Evolutionary conservation across 306 rosid species (phyloP).

Genomic region (Quercus cerris): DNA sequence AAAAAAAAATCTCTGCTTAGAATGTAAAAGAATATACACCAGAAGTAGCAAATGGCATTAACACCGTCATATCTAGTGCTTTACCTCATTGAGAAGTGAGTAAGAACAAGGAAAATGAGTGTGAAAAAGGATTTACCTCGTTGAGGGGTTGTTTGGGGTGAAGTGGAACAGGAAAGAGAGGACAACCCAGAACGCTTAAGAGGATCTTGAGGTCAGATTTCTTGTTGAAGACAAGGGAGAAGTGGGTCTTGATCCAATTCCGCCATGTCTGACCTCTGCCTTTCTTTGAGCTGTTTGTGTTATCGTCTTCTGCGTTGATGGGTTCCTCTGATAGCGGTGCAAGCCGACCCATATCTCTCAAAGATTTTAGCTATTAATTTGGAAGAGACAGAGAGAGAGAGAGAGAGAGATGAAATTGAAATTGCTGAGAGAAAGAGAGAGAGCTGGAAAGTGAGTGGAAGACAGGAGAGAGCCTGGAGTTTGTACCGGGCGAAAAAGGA

Average conservation of each 20-base stretch:
- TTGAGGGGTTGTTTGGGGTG: conserved; percentile 41
- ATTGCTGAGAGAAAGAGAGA: not conserved
- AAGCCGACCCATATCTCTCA: conserved; percentile 53
- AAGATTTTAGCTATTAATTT: not conserved
- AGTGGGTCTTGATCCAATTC: conserved; percentile 80
- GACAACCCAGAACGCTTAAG: conserved; percentile 87
- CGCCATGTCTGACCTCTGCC: conserved; percentile 66
- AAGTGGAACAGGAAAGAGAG: conserved; percentile 75
- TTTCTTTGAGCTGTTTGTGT: conserved; percentile 33
- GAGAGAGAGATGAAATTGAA: not conserved
- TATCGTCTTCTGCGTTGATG: conserved; percentile 51
- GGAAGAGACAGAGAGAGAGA: not conserved
- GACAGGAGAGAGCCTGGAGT: not conserved
- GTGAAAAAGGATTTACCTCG: conserved; percentile 38
- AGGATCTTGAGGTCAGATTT: conserved; percentile 75
- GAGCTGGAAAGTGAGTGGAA: not conserved
- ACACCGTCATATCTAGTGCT: too few species aligned
- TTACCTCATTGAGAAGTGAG: too few species aligned
- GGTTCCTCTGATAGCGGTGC: conserved; percentile 92
- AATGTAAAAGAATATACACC: too few species aligned
- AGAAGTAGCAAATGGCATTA: too few species aligned
- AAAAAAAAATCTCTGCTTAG: too few species aligned
- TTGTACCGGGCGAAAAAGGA: too few species aligned
- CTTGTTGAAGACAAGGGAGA: conserved; percentile 56
- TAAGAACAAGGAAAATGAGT: too few species aligned